Conservation (phyloP, 306 rosid genomes). For the Fragaria nilgerrensis region DNA sequence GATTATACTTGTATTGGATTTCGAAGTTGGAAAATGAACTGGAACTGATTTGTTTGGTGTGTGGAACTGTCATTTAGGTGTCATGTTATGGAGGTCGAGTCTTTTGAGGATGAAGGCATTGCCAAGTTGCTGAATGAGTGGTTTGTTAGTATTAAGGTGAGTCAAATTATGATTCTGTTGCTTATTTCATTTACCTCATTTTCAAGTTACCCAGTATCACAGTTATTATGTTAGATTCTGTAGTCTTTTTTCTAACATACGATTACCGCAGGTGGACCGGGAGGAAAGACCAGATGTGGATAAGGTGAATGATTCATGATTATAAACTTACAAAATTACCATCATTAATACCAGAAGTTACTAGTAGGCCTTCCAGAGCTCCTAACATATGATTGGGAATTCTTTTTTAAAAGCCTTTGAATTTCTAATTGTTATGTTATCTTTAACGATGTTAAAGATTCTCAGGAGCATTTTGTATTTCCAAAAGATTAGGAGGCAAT, state of each 20-base stretch:
- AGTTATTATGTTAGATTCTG: too few species aligned
- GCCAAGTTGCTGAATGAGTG: conserved; percentile 81
- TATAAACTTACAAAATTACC: neutral
- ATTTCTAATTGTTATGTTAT: neutral
- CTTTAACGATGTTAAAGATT: neutral
- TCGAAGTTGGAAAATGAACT: neutral
- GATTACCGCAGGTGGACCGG: conserved; percentile 73
- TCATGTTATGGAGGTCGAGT: conserved; percentile 98
- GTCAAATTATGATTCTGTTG: conserved; percentile 3
- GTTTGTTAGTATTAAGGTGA: conserved; percentile 92
- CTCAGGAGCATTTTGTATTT: neutral
- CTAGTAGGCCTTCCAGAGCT: neutral
- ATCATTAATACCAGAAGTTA: neutral
- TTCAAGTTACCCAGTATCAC: neutral
- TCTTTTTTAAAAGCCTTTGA: too few species aligned
- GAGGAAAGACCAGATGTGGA: conserved; percentile 99
- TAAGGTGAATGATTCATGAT: conserved; percentile 49
- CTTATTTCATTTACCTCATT: conserved; percentile 13
- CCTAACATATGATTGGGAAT: neutral
- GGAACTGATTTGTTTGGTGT: conserved; percentile 24
- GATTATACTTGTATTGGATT: neutral
- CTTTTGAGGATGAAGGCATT: conserved; percentile 78
- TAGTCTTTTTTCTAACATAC: conserved; percentile 27
- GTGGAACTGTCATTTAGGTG: conserved; percentile 56
- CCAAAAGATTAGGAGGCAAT: neutral